Percentiles rank a stretch among this genome's conserved stretches.
Conservation (phyloP, 257 asterid species). For the Lavandula angustifolia region DNA sequence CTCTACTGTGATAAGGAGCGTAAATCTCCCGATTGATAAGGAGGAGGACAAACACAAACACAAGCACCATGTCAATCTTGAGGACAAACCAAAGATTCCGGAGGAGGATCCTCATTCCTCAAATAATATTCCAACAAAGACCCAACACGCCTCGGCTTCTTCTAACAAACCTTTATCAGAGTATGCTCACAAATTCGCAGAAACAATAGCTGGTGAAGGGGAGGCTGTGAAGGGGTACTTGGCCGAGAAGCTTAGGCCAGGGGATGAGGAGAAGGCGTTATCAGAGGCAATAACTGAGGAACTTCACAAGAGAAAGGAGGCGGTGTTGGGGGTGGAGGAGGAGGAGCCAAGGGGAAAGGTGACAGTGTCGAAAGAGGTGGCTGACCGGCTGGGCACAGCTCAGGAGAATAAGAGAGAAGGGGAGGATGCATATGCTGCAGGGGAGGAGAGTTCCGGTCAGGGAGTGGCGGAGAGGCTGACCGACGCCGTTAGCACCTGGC, state of each 20-base stretch:
- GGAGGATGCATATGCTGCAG: conserved; percentile 43
- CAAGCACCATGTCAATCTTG: conserved; percentile 10
- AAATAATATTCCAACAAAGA: background rate
- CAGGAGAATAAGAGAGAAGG: conserved; percentile 46
- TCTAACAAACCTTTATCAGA: too few species aligned
- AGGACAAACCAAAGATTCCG: conserved; percentile 3
- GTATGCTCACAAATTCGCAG: too few species aligned
- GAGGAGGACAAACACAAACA: conserved; percentile 3
- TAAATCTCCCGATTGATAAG: conserved; percentile 15
- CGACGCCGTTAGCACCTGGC: conserved; percentile 59
- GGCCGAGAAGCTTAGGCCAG: conserved; percentile 58
- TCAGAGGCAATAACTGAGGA: conserved; percentile 53
- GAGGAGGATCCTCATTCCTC: conserved; percentile 50
- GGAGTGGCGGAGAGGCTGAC: conserved; percentile 49
- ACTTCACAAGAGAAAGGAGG: conserved; percentile 39
- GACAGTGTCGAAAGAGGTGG: conserved; percentile 56
- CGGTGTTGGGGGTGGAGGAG: background rate
- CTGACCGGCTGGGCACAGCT: conserved; percentile 40
- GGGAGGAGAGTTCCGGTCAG: conserved; percentile 46
- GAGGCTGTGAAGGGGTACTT: conserved; percentile 46
- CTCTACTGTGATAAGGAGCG: conserved; percentile 38
- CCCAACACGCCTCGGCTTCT: background rate
- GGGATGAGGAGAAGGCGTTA: conserved; percentile 72
- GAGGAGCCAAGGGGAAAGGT: conserved; percentile 44
- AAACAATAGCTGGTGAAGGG: background rate